Conservation (phyloP, 176 grass and related monocot species). For the Poa pratensis region DNA sequence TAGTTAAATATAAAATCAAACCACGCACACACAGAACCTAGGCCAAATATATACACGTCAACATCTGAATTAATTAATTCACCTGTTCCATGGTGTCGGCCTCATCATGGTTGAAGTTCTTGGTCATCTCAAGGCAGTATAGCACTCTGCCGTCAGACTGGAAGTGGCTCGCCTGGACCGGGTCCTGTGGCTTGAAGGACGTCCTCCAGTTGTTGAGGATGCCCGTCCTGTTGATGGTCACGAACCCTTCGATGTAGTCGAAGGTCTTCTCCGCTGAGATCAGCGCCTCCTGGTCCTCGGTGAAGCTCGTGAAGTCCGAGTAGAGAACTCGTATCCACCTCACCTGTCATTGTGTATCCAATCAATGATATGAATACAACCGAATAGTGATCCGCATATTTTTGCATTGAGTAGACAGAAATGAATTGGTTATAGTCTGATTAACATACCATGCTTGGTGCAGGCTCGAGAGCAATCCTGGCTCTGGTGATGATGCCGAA, state of each 20-base stretch:
- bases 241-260: constrained; percentile 95
- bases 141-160: constrained; percentile 68
- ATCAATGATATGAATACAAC: no score
- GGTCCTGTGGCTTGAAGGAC: constrained; percentile 85
- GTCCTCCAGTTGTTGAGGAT: constrained; percentile 93
- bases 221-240: constrained; percentile 90
- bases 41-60: neutral
- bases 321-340: constrained; percentile 93
- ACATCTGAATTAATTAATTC: constrained; percentile 25
- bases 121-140: constrained; percentile 96
- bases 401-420: neutral
- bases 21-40: neutral
- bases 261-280: constrained; percentile 69
- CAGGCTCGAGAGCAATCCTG: constrained; percentile 78
- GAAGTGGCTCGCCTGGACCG: constrained; percentile 72
- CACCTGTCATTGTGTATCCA: constrained; percentile 50
- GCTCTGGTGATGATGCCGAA: constrained; percentile 92
- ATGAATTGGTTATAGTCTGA: constrained; percentile 3
- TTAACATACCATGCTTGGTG: constrained; percentile 80
- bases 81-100: constrained; percentile 68
- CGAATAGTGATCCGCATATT: neutral
- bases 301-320: constrained; percentile 82
- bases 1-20: neutral
- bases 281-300: constrained; percentile 91
- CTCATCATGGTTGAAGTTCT: constrained; percentile 68